Evolutionary conservation across 345 rosid genomes (phyloP), one percentile per base, ranked within the genome.

Genomic region (Nasturtium officinale): DNA sequence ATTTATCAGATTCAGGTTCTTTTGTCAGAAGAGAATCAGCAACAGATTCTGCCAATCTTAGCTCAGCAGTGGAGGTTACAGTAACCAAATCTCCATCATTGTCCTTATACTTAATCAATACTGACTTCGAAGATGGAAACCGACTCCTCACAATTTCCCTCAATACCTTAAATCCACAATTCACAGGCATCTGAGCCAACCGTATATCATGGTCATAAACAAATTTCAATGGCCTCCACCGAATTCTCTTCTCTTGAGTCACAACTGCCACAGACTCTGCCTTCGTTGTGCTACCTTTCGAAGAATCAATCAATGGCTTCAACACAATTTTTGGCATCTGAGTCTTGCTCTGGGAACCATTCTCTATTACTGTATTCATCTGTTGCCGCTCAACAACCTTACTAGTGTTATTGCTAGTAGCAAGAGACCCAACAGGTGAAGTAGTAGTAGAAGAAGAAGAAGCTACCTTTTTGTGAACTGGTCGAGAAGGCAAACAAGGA

Each of bases 81-180:
- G 96, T 95, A 52, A 95, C 93, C 83, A 95, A 87, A 79, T 95
- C 99, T 16, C 97, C 97, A 61, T 95, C 99, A 71, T 35, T 86
- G 65, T 95, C 99, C 72, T 83, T 95, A 56, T 87, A 91, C 82
- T 95, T 90, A 25, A 95, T 81, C 87, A 95, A 81, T 20, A 95
- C 89, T 4, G 97, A 80, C 83, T 91, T 90, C 0, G 97, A 91
- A 25, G 97, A 85, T 4, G 96, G 96, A 61, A 88, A 91, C 5
- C 96, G 89, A 72, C 69, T 81, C 74, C 87, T 77, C 73, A 95
- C 92, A 35, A 83, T 90, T 64, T 95, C 99, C 65, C 99, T 85
- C 60, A 95, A 51, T 6, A 59, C 84, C 77, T 87, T 95, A 78
- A 88, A 95, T 69, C 83, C 63, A 80, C 99, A 91, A 51, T 84